Percentiles rank a stretch among this genome's conserved stretches.
Conservation (phyloP, 129 eudicot genomes). For the Centella asiatica region DNA sequence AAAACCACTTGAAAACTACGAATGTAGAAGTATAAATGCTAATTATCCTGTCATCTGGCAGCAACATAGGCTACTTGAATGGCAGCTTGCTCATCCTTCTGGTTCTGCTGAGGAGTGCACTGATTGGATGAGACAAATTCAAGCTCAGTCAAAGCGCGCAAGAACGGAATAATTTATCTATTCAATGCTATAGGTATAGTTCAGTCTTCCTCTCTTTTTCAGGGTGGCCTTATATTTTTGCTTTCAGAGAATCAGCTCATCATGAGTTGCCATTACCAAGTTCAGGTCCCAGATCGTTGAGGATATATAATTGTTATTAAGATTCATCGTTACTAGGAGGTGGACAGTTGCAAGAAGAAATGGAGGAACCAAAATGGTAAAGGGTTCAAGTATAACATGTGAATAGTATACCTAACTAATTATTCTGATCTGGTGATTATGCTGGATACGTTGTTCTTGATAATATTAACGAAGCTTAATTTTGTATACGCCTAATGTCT, state of each 20-base stretch:
- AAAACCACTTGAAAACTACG: no score
- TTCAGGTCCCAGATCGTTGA: background rate
- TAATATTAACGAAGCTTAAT: no score
- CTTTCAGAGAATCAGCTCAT: no score
- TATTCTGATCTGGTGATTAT: no score
- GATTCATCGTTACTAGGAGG: background rate
- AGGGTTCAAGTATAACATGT: no score
- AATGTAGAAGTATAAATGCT: background rate
- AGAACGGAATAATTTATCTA: constrained; percentile 27
- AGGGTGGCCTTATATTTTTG: no score
- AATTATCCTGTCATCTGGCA: constrained; percentile 16
- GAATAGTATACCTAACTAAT: no score
- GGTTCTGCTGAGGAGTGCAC: constrained; percentile 57
- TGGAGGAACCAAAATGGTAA: no score
- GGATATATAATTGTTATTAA: background rate
- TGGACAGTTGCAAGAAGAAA: no score
- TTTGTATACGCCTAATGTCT: no score
- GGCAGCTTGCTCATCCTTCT: constrained; percentile 88
- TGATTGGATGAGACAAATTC: constrained; percentile 67
- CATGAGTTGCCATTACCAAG: background rate
- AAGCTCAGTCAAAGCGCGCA: constrained; percentile 52
- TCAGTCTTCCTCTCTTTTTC: no score
- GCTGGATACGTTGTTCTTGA: no score
- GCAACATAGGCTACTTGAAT: constrained; percentile 58
- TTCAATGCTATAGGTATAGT: background rate